A percentile compares a stretch with the other conserved stretches of the same genome.
phyloP scores from a whole-genome alignment of 345 rosid species.

The Raphanus raphanistrum region DNA sequence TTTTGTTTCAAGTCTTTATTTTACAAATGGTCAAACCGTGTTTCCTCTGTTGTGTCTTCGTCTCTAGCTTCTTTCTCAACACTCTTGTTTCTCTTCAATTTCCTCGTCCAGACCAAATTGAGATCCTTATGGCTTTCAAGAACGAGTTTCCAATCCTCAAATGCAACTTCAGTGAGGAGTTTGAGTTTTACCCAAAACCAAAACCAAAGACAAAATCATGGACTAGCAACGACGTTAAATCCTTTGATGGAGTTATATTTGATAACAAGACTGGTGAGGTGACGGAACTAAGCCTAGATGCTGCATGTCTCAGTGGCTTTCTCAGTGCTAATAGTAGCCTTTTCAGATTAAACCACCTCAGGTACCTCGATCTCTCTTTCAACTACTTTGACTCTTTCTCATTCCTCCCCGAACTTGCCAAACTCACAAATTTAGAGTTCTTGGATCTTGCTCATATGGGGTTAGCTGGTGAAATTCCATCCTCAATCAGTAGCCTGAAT shows the following conservation, averaged over 20 bases:
- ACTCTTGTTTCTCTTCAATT: background rate
- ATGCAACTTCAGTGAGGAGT: background rate
- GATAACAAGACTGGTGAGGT: background rate
- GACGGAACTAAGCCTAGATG: background rate
- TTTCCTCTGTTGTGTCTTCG: background rate
- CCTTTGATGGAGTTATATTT: background rate
- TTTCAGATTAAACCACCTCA: background rate
- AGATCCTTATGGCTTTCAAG: background rate
- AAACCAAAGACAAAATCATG: background rate
- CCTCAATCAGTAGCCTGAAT: background rate
- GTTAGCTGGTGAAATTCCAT: background rate
- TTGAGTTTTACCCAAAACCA: too few relatives aligned
- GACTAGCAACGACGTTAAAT: background rate
- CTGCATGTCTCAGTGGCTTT: background rate
- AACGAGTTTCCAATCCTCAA: background rate
- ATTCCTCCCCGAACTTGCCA: background rate
- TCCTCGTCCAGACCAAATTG: background rate
- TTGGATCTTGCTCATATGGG: background rate
- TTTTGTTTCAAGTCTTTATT: background rate
- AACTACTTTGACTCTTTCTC: background rate
- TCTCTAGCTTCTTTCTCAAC: background rate
- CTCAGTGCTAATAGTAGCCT: background rate
- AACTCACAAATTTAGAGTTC: background rate
- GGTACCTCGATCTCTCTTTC: background rate
- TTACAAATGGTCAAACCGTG: background rate